These are phyloP conservation scores for Trichoderma koningii DNA, from an alignment of 2,329 filamentous ascomycete genomes.

Conservation along the genomic window DNA sequence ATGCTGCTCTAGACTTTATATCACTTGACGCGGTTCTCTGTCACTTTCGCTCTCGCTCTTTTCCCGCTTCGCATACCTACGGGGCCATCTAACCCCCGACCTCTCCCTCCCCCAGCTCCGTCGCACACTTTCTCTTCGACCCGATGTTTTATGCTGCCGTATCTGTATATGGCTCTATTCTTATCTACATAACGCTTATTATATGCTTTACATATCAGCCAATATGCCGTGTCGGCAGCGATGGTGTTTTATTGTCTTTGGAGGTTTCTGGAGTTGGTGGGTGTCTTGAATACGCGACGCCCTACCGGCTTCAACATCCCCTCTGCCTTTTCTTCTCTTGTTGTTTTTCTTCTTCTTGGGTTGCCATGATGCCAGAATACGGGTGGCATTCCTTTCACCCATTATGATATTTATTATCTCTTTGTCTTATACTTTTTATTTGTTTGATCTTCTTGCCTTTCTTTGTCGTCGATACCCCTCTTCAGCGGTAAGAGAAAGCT, in stretches of 20 bases:
- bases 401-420: constrained; percentile 9
- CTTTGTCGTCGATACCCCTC: constrained; percentile 32
- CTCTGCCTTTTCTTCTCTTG: background rate
- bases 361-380: constrained; percentile 4
- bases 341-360: constrained; percentile 13
- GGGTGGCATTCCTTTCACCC: background rate
- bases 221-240: constrained; percentile 37
- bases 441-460: constrained; percentile 6
- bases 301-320: background rate
- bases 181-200: constrained; percentile 31
- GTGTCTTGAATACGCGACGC: background rate
- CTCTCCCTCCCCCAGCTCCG: background rate
- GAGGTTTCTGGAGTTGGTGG: background rate
- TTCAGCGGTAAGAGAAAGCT: constrained; percentile 29
- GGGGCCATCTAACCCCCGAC: background rate
- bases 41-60: constrained; percentile 4
- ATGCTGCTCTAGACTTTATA: constrained; percentile 25
- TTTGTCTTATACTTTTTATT: background rate
- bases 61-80: constrained; percentile 19
- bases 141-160: constrained; percentile 19
- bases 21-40: constrained; percentile 20
- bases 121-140: background rate
- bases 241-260: constrained; percentile 42
- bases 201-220: constrained; percentile 35
- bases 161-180: constrained; percentile 24